Conservation (phyloP, 768 basidiomycete species). For the Suillus fuscotomentosus region DNA sequence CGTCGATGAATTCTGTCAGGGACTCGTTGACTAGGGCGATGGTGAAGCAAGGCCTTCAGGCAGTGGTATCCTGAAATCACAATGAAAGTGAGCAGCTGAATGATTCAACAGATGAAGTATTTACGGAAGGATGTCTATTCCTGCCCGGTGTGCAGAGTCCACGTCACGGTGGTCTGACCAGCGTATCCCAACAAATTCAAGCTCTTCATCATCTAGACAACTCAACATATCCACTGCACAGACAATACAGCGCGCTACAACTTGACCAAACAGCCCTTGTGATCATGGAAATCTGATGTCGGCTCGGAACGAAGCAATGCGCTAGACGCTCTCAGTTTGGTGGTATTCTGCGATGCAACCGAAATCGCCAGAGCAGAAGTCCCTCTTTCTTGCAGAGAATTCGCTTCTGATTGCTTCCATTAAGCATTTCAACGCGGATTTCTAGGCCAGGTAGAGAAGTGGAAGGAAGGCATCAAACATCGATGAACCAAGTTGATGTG, state of each 20-base stretch:
- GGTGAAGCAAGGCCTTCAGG: conserved; percentile 86
- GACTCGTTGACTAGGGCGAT: conserved; percentile 52
- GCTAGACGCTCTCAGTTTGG: conserved; percentile 14
- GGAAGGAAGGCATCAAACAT: too few species aligned
- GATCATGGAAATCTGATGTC: too few species aligned
- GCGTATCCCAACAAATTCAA: conserved; percentile 78
- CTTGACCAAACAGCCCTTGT: too few species aligned
- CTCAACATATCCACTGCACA: conserved; percentile 58
- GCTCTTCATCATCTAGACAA: conserved; percentile 83
- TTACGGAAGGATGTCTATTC: conserved; percentile 55
- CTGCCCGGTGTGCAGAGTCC: conserved; percentile 58
- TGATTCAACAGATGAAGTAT: conserved; percentile 9
- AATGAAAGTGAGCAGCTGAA: background rate
- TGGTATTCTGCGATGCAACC: background rate
- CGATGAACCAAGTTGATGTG: too few species aligned
- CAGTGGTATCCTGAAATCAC: conserved; percentile 64
- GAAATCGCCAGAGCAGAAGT: background rate
- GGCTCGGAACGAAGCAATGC: conserved; percentile 8
- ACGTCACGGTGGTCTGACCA: conserved; percentile 87
- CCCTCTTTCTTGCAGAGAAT: too few species aligned
- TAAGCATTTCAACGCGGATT: too few species aligned
- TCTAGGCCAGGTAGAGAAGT: too few species aligned
- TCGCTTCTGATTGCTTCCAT: too few species aligned
- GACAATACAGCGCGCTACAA: conserved; percentile 78
- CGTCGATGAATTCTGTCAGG: conserved; percentile 61